Evolutionary conservation across 805 yeast genomes (phyloP).

Genomic region (Lipomyces japonicus): DNA sequence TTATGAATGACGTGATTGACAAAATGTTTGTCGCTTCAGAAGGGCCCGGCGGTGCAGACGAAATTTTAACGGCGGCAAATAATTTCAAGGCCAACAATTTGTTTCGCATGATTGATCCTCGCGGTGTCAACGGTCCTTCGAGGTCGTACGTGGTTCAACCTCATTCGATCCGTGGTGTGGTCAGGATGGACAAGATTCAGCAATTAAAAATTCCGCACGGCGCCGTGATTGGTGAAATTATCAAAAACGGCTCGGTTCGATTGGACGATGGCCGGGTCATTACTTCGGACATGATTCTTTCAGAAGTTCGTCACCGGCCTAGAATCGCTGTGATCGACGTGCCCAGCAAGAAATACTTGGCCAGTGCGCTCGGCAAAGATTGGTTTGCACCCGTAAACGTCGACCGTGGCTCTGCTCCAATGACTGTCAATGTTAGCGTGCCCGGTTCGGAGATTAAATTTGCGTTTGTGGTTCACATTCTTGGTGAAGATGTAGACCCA

Average conservation of each 20-base stretch:
- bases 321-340: slow-evolving; percentile 69
- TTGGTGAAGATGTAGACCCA: slow-evolving; percentile 60
- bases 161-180: slow-evolving; percentile 70
- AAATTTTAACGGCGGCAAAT: neutral
- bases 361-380: slow-evolving; percentile 13
- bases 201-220: slow-evolving; percentile 69
- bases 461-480: slow-evolving; percentile 66
- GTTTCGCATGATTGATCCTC: slow-evolving; percentile 2
- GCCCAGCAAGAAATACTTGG: slow-evolving; percentile 52
- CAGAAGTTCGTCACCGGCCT: slow-evolving; percentile 53
- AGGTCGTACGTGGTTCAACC: slow-evolving; percentile 68
- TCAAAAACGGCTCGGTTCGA: slow-evolving; percentile 56
- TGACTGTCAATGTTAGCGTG: too few species aligned
- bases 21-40: slow-evolving; percentile 7
- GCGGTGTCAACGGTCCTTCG: slow-evolving; percentile 40
- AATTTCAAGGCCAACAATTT: slow-evolving; percentile 1
- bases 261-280: slow-evolving; percentile 58
- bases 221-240: slow-evolving; percentile 52
- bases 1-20: slow-evolving; percentile 28
- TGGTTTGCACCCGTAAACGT: slow-evolving; percentile 13
- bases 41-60: slow-evolving; percentile 9
- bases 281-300: slow-evolving; percentile 69
- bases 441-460: neutral
- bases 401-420: too few species aligned
- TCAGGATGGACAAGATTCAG: slow-evolving; percentile 60